Evolutionary conservation across 2,329 filamentous ascomycete genomes (phyloP).

Genomic region (Aureobasidium subglaciale): DNA sequence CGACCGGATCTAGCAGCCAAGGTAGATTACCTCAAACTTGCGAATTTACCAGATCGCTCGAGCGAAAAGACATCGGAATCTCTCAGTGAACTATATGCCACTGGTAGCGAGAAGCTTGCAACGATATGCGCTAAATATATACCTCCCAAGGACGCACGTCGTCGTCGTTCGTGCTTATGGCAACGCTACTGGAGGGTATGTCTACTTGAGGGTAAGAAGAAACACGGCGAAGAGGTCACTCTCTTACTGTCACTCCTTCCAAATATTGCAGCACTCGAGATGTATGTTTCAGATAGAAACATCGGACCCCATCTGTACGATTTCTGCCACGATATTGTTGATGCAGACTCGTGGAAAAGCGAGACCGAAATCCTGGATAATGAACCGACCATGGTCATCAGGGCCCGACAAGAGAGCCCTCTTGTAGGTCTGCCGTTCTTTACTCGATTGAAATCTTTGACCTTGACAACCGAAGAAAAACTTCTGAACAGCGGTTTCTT

Average conservation of each 20-base stretch:
- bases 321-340: neutral
- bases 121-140: too few relatives aligned
- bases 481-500: neutral
- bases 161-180: neutral
- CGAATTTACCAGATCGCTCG: neutral
- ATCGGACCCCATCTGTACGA: neutral
- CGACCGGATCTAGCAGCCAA: neutral
- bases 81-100: neutral
- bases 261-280: neutral
- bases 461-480: neutral
- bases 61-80: neutral
- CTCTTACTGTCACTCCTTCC: neutral
- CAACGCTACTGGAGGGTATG: neutral
- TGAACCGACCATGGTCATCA: neutral
- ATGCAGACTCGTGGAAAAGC: neutral
- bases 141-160: neutral
- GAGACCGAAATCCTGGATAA: neutral
- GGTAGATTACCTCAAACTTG: neutral
- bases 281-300: neutral
- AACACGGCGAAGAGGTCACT: neutral
- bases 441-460: neutral
- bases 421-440: neutral
- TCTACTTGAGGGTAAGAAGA: neutral
- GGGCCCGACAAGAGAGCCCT: too few relatives aligned
- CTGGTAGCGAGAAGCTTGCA: neutral